Conservation (phyloP, 805 yeast species). For the Candida pini region DNA sequence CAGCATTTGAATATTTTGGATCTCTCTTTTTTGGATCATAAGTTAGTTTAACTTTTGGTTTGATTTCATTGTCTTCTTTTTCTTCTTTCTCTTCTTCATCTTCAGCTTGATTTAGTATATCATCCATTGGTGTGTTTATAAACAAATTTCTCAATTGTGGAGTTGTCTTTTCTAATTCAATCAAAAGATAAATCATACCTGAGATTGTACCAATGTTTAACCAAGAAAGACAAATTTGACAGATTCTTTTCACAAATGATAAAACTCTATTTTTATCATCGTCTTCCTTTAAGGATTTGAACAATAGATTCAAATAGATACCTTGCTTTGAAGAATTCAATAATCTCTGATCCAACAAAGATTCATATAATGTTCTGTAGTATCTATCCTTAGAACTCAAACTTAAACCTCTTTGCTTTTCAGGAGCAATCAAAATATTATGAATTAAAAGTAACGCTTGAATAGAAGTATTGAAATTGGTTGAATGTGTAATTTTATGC, state of each 20-base stretch:
- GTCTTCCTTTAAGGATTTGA: constrained; percentile 77
- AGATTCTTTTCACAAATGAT: constrained; percentile 86
- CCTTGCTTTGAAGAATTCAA: constrained; percentile 88
- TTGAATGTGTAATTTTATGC: constrained; percentile 86
- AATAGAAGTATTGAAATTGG: constrained; percentile 89
- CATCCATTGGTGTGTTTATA: constrained; percentile 46
- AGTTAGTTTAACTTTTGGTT: constrained; percentile 1
- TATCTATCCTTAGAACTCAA: constrained; percentile 50
- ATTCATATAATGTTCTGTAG: constrained; percentile 84
- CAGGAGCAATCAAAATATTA: constrained; percentile 56
- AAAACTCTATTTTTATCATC: constrained; percentile 55
- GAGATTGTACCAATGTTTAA: constrained; percentile 79
- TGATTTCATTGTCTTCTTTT: constrained; percentile 18
- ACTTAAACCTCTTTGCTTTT: constrained; percentile 28
- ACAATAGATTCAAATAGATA: constrained; percentile 79
- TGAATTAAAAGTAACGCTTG: constrained; percentile 85
- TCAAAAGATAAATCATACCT: constrained; percentile 72
- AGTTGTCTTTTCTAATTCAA: constrained; percentile 56
- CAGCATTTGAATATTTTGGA: constrained; percentile 88
- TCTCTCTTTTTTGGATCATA: constrained; percentile 90
- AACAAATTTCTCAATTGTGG: constrained; percentile 68
- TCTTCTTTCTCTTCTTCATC: constrained; percentile 29
- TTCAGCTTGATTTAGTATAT: constrained; percentile 39
- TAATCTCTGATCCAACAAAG: constrained; percentile 78
- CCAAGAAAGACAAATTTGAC: constrained; percentile 85